These are phyloP conservation scores for Protoeuglena noctilucae DNA, from an alignment of 139 green algal species.

Conservation along the genomic window DNA sequence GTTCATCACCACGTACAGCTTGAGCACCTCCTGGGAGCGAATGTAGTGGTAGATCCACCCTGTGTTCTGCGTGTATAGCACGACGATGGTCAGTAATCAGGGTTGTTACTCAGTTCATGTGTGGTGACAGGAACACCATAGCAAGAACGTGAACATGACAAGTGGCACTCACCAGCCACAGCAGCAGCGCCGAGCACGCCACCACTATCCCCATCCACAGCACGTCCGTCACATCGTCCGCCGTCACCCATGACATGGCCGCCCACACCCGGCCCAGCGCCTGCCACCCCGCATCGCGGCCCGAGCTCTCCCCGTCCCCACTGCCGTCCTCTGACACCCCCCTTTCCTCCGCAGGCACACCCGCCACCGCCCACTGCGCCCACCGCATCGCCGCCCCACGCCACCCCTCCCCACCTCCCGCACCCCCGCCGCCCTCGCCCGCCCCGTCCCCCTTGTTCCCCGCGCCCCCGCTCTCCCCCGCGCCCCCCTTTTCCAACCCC, in stretches of 20 bases:
- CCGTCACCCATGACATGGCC: too few relatives aligned
- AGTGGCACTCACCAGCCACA: not conserved
- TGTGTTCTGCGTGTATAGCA: conserved; percentile 43
- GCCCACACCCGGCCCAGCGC: too few relatives aligned
- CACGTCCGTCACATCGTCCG: not conserved
- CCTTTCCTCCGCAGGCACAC: too few relatives aligned
- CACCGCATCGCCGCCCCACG: too few relatives aligned
- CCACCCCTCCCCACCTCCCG: not conserved
- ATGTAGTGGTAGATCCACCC: conserved; percentile 75
- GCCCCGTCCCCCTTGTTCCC: not conserved
- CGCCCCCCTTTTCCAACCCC: not conserved
- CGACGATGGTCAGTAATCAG: conserved; percentile 25
- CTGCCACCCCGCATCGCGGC: too few relatives aligned
- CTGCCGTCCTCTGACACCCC: too few relatives aligned
- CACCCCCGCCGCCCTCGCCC: not conserved
- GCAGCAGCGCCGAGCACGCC: not conserved
- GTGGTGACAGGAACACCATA: not conserved
- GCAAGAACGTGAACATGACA: not conserved
- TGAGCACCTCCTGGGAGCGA: conserved; percentile 66
- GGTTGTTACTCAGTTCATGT: conserved; percentile 52
- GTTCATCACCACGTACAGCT: conserved; percentile 65
- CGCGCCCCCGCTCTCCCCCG: conserved; percentile 4
- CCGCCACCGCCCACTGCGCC: too few relatives aligned
- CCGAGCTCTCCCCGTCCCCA: too few relatives aligned
- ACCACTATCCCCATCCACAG: not conserved